Evolutionary conservation across 306 rosid species (phyloP), one percentile per base, ranked within the genome.

Genomic region (Astragalus membranaceus): DNA sequence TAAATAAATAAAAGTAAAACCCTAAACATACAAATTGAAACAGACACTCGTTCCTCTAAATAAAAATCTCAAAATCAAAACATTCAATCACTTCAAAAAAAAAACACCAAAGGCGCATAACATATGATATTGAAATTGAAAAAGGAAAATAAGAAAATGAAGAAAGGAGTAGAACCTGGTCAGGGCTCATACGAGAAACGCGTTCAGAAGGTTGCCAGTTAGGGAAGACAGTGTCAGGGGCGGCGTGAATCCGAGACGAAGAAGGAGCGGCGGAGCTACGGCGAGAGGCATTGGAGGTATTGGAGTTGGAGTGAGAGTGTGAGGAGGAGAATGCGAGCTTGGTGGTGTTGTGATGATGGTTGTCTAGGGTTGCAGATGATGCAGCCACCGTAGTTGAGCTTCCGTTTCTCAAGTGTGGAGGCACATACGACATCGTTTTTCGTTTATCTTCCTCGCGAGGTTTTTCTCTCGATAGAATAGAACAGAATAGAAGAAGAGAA

Each of bases 121-220:
- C 4, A 51, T 1, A 11, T 7, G 48, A 75, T 48, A 50, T 4
- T 42, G 48, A 75, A 53, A 50, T 4, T 42, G 8, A 17, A 10
- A 62, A 76, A 10, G 13, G 17, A 46, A n/a, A 46, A 46, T n/a
- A 5, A 54, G 1, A 54, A 60, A 69, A 61, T 16, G 44, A 16
- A 39, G 49, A 20, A 8, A 52, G 78, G 52, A 16, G 16, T 12
- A 67, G 66, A 43, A 91, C 97, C 97, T 83, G 90, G 20, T 84
- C 79, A 4, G 89, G 85, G 61, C 56, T 85, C 92, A 91, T 84
- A 46, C 92, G 84, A 8, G 89, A 88, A 80, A 81, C 97, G 67
- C 97, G 95, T 30, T 91, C 85, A 37, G 97, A 91, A 8, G 97
- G 97, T 65, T 79, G 86, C 95, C 95, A 91, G 2, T 72, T 75